A percentile compares a stretch with the other conserved stretches of the same genome.
phyloP scores from a whole-genome alignment of 1,284 basidiomycete species.

The Ustilago loliicola region DNA sequence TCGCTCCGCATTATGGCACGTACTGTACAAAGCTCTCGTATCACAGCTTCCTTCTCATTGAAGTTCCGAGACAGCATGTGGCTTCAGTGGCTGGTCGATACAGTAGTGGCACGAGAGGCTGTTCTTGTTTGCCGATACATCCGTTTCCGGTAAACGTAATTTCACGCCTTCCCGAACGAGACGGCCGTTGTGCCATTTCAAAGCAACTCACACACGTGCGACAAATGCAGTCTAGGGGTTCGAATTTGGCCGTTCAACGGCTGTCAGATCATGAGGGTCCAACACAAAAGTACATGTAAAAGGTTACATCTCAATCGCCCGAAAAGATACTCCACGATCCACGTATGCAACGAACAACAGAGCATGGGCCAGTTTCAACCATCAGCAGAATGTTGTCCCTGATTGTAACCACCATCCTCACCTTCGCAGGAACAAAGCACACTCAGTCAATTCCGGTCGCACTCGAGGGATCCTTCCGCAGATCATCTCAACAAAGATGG shows the following conservation, averaged over 20 bases:
- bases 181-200: not conserved
- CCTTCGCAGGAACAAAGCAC: not conserved
- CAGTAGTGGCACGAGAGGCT: not conserved
- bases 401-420: not conserved
- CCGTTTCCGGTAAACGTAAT: slow-evolving; percentile 2
- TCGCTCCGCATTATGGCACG: no score
- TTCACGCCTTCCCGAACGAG: slow-evolving; percentile 3
- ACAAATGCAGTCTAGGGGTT: not conserved
- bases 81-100: slow-evolving; percentile 3
- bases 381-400: not conserved
- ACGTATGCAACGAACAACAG: not conserved
- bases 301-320: not conserved
- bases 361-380: slow-evolving; percentile 7
- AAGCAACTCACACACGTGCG: slow-evolving; percentile 9
- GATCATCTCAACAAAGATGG: slow-evolving; percentile 18
- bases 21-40: no score
- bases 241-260: not conserved
- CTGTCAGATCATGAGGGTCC: not conserved
- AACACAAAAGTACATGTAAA: not conserved
- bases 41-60: not conserved
- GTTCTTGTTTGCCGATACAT: slow-evolving; percentile 3
- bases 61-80: slow-evolving; percentile 4
- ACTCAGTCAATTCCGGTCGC: not conserved
- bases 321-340: slow-evolving; percentile 4
- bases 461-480: not conserved